A percentile compares a stretch with the other conserved stretches of the same genome.
These are phyloP conservation scores for Gaeumannomyces tritici DNA, from an alignment of 2,329 filamentous ascomycete species.

Conservation along the genomic window DNA sequence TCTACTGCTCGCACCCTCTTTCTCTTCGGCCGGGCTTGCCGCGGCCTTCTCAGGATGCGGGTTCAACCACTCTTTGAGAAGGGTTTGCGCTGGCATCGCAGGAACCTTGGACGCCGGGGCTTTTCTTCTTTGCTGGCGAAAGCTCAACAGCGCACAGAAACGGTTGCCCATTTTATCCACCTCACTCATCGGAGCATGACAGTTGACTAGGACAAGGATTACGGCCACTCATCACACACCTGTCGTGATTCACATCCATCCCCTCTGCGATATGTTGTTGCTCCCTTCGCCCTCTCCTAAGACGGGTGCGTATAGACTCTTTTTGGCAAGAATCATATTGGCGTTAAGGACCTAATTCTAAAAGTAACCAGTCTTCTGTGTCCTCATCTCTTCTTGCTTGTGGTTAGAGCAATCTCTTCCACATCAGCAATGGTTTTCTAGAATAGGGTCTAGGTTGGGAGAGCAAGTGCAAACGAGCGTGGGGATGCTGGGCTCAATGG, in stretches of 20 bases:
- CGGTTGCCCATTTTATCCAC: too few relatives aligned
- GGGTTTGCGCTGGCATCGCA: not conserved
- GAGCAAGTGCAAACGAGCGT: not conserved
- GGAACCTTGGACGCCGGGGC: not conserved
- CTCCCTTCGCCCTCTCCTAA: not conserved
- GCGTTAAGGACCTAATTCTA: not conserved
- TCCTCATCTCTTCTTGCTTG: not conserved
- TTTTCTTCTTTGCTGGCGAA: not conserved
- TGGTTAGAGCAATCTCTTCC: not conserved
- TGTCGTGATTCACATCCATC: too few relatives aligned
- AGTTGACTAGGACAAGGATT: not conserved
- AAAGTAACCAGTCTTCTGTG: not conserved
- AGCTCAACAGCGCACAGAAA: not conserved
- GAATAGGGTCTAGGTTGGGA: not conserved
- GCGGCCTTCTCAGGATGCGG: not conserved
- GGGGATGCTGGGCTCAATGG: not conserved
- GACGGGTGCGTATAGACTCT: not conserved
- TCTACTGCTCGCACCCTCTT: not conserved
- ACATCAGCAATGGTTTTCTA: not conserved
- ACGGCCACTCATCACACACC: not conserved
- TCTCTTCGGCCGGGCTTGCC: not conserved
- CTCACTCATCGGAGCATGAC: not conserved
- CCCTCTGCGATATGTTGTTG: too few relatives aligned
- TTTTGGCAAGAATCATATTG: not conserved
- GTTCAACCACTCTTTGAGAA: not conserved